Evolutionary conservation across 306 rosid genomes (phyloP).

Genomic region (Castanospermum australe): DNA sequence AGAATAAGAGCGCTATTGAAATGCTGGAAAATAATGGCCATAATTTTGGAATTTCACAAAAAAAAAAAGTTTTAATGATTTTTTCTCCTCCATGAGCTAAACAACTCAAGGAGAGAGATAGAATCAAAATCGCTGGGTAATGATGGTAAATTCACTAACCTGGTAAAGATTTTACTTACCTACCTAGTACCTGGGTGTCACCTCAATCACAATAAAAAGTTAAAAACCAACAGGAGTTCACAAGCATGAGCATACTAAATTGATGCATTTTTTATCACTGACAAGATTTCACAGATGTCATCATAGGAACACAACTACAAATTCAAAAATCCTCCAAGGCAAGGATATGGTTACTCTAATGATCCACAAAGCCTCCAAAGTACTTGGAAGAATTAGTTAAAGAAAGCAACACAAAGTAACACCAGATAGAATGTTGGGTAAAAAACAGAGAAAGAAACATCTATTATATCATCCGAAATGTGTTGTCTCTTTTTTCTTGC

Average conservation of each 20-base stretch:
- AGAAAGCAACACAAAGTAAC: slow-evolving; percentile 1
- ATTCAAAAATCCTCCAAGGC: not conserved
- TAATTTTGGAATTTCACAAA: not conserved
- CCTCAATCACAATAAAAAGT: not conserved
- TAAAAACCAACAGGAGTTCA: not conserved
- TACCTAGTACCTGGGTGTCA: not conserved
- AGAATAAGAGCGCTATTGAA: not conserved
- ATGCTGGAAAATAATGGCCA: not conserved
- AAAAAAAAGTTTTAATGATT: not conserved
- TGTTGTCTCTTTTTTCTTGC: slow-evolving; percentile 10
- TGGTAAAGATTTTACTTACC: not conserved
- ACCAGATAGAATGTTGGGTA: not conserved
- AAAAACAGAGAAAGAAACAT: not conserved
- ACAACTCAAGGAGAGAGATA: not conserved
- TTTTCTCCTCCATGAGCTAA: not conserved
- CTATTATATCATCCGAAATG: not conserved
- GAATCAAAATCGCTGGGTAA: not conserved
- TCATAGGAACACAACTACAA: slow-evolving; percentile 11
- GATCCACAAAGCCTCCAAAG: slow-evolving; percentile 10
- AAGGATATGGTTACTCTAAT: slow-evolving; percentile 32
- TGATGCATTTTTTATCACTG: not conserved
- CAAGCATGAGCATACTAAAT: not conserved
- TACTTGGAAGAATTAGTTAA: slow-evolving; percentile 14
- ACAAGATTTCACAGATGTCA: not conserved
- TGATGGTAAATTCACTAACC: not conserved